Base-by-base conservation (phyloP, 768 basidiomycete genomes). In the Coprinopsis strossmayeri region DNA sequence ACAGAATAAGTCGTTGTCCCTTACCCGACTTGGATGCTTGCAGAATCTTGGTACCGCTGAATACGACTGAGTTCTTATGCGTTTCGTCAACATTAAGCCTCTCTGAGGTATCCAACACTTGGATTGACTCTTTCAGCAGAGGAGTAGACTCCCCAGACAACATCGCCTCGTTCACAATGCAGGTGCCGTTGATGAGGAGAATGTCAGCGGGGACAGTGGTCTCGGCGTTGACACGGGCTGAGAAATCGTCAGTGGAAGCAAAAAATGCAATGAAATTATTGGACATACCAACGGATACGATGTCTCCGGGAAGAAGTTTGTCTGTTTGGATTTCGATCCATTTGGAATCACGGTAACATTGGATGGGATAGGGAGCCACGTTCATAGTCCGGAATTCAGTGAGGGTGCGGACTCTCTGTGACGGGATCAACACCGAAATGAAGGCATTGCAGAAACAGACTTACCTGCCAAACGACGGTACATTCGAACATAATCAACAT, bases 101-200 rank as follows among this genome's bases (percentile, higher is more conserved):
- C 44, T 95, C 93, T 3, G 68, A 62, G 0, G 73, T 69, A 3
- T 94, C 88, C 9, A 91, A 72, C 0, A 98, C 73, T 54, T 91
- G 87, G 49, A 97, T 86, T 12, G 90, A 92, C 60, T 99, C 96
- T 61, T 99, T 99, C 40, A 99, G 73, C 7, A 99, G 73, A 0
- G 96, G 96, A 0, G 96, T 99, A 0, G 93, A 96, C 70, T 99
- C 96, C 44, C 96, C 96, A 1, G 93, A 96, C 2, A 99, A 72
- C 96, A 99, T 98, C 23, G 96, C 96, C 65, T 99, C 96, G 64
- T 99, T 99, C 55, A 98, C 94, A 58, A 99, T 98, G 53, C 86
- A 87, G 0, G 91, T 89, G 9, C 96, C 96, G 49, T 84, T 81
- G 11, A 97, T 65, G n/a, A 99, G 77, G 15, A 99, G 78, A 30